These are phyloP conservation scores for Solanum aculeatissimum DNA, from an alignment of 305 asterid species.

Conservation along the genomic window DNA sequence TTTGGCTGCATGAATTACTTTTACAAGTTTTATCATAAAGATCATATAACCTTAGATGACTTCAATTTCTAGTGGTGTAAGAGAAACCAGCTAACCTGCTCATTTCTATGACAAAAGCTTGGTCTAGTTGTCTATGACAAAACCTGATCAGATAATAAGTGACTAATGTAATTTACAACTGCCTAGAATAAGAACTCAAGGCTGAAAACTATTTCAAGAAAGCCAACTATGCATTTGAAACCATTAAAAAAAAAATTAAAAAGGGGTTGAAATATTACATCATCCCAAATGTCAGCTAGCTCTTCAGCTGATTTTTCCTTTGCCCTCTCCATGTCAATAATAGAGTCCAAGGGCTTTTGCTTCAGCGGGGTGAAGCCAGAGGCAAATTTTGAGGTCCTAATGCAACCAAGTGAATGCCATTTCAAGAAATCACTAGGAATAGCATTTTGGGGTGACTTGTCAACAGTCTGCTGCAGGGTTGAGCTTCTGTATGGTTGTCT, in stretches of 20 bases:
- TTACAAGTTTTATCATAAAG: not conserved
- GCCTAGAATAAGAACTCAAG: not conserved
- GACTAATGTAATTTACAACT: not conserved
- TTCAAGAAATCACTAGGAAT: slow-evolving; percentile 27
- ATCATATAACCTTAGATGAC: not conserved
- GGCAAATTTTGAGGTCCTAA: slow-evolving; percentile 62
- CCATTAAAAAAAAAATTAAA: not conserved
- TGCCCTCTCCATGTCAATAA: slow-evolving; percentile 67
- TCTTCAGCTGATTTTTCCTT: slow-evolving; percentile 60
- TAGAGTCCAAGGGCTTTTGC: slow-evolving; percentile 59
- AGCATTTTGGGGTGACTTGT: slow-evolving; percentile 13
- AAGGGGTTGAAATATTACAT: slow-evolving; percentile 31
- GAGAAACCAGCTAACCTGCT: not conserved
- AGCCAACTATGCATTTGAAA: not conserved
- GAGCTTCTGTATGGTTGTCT: slow-evolving; percentile 16
- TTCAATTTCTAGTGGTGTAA: not conserved
- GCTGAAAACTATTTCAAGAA: not conserved
- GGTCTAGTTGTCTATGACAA: not conserved
- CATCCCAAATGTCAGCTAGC: slow-evolving; percentile 85
- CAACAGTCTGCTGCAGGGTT: slow-evolving; percentile 15
- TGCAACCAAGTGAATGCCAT: slow-evolving; percentile 32
- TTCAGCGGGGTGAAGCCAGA: slow-evolving; percentile 64
- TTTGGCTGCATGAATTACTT: not conserved
- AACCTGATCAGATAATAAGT: not conserved
- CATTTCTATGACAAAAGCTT: not conserved